These are phyloP conservation scores for Berberis thunbergii DNA, from an alignment of 164 flowering plant species.

Conservation along the genomic window DNA sequence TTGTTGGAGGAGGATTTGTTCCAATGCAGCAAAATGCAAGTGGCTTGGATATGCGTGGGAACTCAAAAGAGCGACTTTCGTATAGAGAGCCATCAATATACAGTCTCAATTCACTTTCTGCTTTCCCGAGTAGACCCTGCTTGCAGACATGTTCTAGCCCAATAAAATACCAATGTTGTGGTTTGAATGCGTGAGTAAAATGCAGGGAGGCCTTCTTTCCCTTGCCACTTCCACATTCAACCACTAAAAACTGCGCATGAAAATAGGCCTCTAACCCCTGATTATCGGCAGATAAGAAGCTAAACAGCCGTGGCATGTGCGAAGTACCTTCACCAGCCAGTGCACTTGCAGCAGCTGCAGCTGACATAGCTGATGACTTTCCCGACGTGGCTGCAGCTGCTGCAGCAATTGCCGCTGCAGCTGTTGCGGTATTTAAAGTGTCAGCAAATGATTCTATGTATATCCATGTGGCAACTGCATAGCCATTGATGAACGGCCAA, in stretches of 20 bases:
- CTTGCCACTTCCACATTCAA: constrained; percentile 92
- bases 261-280: constrained; percentile 98
- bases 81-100: constrained; percentile 87
- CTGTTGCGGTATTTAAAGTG: constrained; percentile 86
- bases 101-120: constrained; percentile 87
- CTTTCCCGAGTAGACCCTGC: constrained; percentile 83
- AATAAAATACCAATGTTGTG: constrained; percentile 96
- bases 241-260: constrained; percentile 98
- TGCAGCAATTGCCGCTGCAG: constrained; percentile 97
- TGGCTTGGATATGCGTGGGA: constrained; percentile 88
- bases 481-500: constrained; percentile 96
- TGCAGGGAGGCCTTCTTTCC: constrained; percentile 93
- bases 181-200: constrained; percentile 96
- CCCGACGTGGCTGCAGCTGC: constrained; percentile 99
- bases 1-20: constrained; percentile 97
- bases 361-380: constrained; percentile 94
- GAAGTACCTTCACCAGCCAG: constrained; percentile 99
- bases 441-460: constrained; percentile 99
- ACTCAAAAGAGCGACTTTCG: constrained; percentile 93
- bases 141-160: constrained; percentile 86
- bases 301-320: constrained; percentile 95
- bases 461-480: constrained; percentile 97
- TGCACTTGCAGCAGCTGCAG: constrained; percentile 99
- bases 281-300: constrained; percentile 96
- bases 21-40: constrained; percentile 99